Percentiles rank a stretch among this genome's conserved stretches.
Evolutionary conservation across 495 filamentous ascomycete genomes (phyloP).

Genomic region (Penicillium flavigenum): DNA sequence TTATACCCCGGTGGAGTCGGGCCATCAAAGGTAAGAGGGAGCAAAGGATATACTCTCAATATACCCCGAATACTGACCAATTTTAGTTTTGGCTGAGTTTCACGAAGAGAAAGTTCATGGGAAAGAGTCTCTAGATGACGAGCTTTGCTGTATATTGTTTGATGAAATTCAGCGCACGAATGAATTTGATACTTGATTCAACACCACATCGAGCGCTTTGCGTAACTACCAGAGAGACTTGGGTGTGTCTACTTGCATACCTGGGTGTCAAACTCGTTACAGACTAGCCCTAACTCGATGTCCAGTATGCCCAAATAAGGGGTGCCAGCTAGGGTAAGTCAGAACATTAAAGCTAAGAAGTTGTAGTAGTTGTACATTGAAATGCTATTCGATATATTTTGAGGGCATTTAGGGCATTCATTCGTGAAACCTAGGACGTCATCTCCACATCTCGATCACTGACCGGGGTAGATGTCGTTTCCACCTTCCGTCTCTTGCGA

Average conservation of each 20-base stretch:
- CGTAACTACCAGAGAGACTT: conserved; percentile 6
- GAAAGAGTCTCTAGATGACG: conserved; percentile 69
- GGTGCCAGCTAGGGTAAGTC: not conserved
- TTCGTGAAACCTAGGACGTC: conserved; percentile 22
- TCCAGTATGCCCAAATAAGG: not conserved
- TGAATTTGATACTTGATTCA: conserved; percentile 22
- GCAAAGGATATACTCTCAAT: not conserved
- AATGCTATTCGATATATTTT: conserved; percentile 13
- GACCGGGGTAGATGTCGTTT: conserved; percentile 23
- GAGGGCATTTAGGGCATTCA: conserved; percentile 1
- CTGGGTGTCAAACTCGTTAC: not conserved
- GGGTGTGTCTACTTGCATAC: not conserved
- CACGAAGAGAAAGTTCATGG: conserved; percentile 98
- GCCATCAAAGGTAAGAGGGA: conserved; percentile 73
- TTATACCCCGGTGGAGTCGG: conserved; percentile 80
- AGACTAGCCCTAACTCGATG: not conserved
- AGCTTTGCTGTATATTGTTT: conserved; percentile 30
- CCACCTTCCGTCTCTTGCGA: conserved; percentile 44
- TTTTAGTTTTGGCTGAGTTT: conserved; percentile 94
- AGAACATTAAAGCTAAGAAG: not conserved
- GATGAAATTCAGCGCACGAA: conserved; percentile 38
- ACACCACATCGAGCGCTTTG: conserved; percentile 8
- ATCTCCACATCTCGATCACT: conserved; percentile 39
- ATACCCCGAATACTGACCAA: conserved; percentile 5
- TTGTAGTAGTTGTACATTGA: conserved; percentile 10